Base-by-base conservation (phyloP, 345 rosid genomes). In the Gossypium ekmanianum region DNA sequence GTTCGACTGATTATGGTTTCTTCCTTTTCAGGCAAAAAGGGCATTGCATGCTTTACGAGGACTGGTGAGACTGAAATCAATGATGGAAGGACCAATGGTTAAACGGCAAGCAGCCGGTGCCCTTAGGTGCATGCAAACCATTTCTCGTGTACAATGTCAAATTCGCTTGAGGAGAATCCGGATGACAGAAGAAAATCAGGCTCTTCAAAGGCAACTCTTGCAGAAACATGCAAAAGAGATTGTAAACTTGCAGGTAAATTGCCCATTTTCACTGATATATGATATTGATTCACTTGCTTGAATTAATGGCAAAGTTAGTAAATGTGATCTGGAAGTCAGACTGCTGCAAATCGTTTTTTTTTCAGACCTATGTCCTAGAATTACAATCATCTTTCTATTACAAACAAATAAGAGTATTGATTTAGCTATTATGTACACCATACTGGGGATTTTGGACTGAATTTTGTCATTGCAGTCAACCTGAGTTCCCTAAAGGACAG, bases 171-270 rank as follows among this genome's bases (percentile, higher is more conserved):
- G 97, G 80, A 95, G 99, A 76, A 74, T 91, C 75, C 86, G 93
- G 76, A 90, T 91, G 97, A 81, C 87, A 1, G 98, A 95, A 83
- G 98, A 95, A 89, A 95, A 93, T 83, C 97, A 90, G 71, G 94
- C 97, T 75, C 94, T 92, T 47, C 98, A 92, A 83, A 87, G 83
- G 50, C 99, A 94, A 83, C 90, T 92, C 44, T 83, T 91, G 74
- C 97, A 93, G 81, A 91, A 95, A 73, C 97, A 92, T 78, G 97
- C 94, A 7, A 88, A 86, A 77, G 98, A 95, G 82, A 81, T 92
- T 51, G 93, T 87, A 71, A 91, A 85, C 75, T 77, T 86, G 73
- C 86, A 84, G 92, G 98, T 92, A 47, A 58, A 34, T 34, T 20
- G 4, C 16, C 75, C n/a, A 68, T 63, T 58, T 26, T 11, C 18